These are phyloP conservation scores for Nepenthes mirabilis DNA, from an alignment of 148 eudicot genomes.

Conservation along the genomic window DNA sequence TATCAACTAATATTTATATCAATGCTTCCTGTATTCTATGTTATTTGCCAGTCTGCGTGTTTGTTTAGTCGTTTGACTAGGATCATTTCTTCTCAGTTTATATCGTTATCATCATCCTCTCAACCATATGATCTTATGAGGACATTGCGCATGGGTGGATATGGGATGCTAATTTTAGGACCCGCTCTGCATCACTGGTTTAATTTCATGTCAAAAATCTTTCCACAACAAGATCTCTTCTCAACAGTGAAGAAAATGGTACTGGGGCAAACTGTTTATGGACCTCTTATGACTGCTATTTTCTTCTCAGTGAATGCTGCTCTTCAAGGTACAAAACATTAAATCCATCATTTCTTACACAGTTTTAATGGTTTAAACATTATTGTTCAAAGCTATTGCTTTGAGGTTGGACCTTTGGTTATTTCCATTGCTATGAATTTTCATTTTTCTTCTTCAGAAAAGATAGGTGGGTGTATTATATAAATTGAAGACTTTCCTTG, in stretches of 20 bases:
- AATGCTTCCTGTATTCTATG: no score
- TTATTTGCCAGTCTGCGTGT: background rate
- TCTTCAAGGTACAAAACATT: constrained; percentile 48
- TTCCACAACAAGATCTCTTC: constrained; percentile 62
- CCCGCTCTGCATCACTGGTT: constrained; percentile 92
- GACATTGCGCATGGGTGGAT: constrained; percentile 81
- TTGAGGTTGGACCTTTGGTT: background rate
- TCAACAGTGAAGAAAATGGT: constrained; percentile 72
- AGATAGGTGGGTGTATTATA: no score
- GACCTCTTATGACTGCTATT: constrained; percentile 65
- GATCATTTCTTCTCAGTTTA: constrained; percentile 24
- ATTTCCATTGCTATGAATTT: no score
- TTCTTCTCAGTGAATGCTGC: constrained; percentile 88
- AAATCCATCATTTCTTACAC: background rate
- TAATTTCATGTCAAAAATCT: constrained; percentile 47
- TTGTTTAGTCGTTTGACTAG: background rate
- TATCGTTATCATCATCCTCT: constrained; percentile 32
- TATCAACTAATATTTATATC: no score
- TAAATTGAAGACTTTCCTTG: no score
- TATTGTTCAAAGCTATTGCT: background rate
- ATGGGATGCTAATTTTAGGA: constrained; percentile 68
- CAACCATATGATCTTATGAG: constrained; percentile 57
- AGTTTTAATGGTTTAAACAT: background rate
- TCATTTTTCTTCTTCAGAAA: no score
- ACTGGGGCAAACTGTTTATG: constrained; percentile 65